These are phyloP conservation scores for Jatropha multifida DNA, from an alignment of 441 rosid genomes.

Conservation along the genomic window DNA sequence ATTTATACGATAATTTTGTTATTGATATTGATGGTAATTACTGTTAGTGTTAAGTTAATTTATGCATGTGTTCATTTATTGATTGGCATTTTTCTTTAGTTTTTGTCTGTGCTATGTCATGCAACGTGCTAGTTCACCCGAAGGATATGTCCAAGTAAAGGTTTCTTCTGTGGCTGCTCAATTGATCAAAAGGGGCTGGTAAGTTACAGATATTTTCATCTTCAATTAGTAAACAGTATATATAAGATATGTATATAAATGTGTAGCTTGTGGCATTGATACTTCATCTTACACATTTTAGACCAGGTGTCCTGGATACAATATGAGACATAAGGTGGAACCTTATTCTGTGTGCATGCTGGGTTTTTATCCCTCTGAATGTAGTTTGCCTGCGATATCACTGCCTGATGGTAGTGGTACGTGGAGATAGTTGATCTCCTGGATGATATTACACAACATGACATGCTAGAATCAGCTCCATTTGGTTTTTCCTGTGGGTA, in stretches of 20 bases:
- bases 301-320: background rate
- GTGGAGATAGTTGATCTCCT: background rate
- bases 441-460: background rate
- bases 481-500: background rate
- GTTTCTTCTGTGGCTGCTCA: slow-evolving; percentile 98
- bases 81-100: slow-evolving; percentile 43
- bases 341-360: background rate
- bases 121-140: slow-evolving; percentile 80
- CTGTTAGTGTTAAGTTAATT: too few species aligned
- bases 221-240: slow-evolving; percentile 10
- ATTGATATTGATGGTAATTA: background rate
- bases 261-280: slow-evolving; percentile 13
- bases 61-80: background rate
- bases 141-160: slow-evolving; percentile 86
- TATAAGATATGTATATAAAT: slow-evolving; percentile 8
- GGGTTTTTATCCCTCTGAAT: background rate
- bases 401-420: background rate
- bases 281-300: background rate
- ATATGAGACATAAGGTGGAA: background rate
- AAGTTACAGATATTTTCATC: slow-evolving; percentile 30
- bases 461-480: background rate
- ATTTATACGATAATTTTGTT: background rate
- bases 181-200: slow-evolving; percentile 98
- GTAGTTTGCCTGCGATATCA: slow-evolving; percentile 3
- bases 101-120: slow-evolving; percentile 80